Evolutionary conservation across 2,329 filamentous ascomycete species (phyloP), one percentile per base, ranked within the genome.

Genomic region (Clarireedia hainanense): DNA sequence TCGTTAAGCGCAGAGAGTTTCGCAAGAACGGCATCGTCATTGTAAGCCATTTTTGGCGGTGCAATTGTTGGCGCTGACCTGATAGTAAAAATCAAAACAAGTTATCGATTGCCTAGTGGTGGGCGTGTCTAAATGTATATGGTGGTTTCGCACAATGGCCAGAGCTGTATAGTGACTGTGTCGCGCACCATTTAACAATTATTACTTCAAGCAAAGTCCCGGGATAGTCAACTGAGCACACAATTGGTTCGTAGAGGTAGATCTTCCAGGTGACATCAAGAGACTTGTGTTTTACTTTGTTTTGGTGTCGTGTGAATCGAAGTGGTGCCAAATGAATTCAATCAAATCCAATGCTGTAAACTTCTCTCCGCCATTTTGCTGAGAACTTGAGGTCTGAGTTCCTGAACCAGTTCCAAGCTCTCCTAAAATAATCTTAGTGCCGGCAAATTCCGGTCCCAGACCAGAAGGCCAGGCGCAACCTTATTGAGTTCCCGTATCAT

Each of bases 1-100:
- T 99, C 95, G 73, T 96, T 96, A 60, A 99, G 81, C 43, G 91
- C 89, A 34, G 91, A 95, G 53, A 99, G 85, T 76, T 96, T 96
- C 53, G 92, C 90, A 71, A 91, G 84, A 55, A 99, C 91, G 47
- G 91, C 89, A 75, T 99, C 94, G 73, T 97, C 91, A 63, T 88
- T 94, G 75, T 96, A 97, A 47, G 94, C 86, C 92, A 99, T 96
- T 58, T 57, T 72, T 64, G 50, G 42, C 17, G 39, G 15, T 43
- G 34, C 37, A 40, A 27, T 34, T 24, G 2, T 36, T 24, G 47
- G 37, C 26, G 40, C 27, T 27, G 23, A 27, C 6, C 20, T n/a
- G 24, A 47, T 20, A 23, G 46, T 30, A 36, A 10, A 55, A 46
- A 20, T n/a, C 30, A 52, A 43, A 47, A 37, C 24, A 46, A 46